Percentiles rank a stretch among this genome's conserved stretches.
Conservation (phyloP, 192 early-diverging fungal species). For the Umbelopsis sp. region DNA sequence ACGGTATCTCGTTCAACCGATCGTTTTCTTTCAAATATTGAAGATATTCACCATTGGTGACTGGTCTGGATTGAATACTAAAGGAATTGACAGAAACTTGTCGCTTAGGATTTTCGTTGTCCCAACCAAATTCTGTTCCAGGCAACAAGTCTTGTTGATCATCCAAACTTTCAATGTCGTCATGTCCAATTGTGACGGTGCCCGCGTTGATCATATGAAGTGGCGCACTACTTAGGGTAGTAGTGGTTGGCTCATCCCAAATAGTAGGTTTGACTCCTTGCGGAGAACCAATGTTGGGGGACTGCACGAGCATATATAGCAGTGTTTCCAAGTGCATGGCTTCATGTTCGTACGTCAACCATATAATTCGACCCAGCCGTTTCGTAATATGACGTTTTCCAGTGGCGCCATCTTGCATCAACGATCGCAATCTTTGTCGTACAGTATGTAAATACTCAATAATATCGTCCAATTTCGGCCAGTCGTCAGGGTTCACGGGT, state of each 20-base stretch:
- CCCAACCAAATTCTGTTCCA: constrained; percentile 79
- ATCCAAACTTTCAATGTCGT: constrained; percentile 56
- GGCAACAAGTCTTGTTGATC: constrained; percentile 28
- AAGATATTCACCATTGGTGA: constrained; percentile 79
- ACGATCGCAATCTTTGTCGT: constrained; percentile 53
- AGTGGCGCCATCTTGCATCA: constrained; percentile 33
- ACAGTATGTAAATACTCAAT: constrained; percentile 68
- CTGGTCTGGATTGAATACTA: constrained; percentile 73
- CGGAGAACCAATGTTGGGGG: constrained; percentile 50
- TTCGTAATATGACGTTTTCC: constrained; percentile 16
- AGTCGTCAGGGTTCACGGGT: constrained; percentile 49
- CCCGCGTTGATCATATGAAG: background rate
- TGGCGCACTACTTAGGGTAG: background rate
- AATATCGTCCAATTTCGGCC: constrained; percentile 74
- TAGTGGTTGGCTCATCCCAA: background rate
- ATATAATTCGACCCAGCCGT: constrained; percentile 62
- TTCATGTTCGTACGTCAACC: constrained; percentile 94
- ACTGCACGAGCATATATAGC: constrained; percentile 87
- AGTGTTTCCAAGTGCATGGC: constrained; percentile 93
- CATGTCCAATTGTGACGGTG: constrained; percentile 58
- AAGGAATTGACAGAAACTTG: constrained; percentile 45
- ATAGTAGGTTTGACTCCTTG: constrained; percentile 39
- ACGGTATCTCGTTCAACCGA: constrained; percentile 39
- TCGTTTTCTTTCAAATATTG: constrained; percentile 47
- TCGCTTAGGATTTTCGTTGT: constrained; percentile 76